Evolutionary conservation across 1,284 basidiomycete genomes (phyloP), one percentile per base, ranked within the genome.

Genomic region (Puccinia triticina): DNA sequence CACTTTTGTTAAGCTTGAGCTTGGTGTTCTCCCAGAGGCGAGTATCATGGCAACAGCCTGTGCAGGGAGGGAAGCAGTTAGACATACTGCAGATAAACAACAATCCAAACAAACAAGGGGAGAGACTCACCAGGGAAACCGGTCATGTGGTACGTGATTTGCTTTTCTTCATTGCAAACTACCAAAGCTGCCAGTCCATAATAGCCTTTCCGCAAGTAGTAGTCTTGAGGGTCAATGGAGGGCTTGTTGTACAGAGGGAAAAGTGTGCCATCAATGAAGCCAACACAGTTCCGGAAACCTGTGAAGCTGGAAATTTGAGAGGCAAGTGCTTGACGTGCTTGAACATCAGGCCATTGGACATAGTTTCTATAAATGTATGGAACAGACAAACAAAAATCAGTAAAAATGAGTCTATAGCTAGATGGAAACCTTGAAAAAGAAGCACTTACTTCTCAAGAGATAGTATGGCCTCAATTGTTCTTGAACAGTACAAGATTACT

Each of bases 171-270:
- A 32, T 57, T 50, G 57, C 72, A 74, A 21, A 74, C n/a, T n/a
- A n/a, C n/a, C n/a, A n/a, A n/a, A n/a, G n/a, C n/a, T n/a, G n/a
- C n/a, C n/a, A n/a, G n/a, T n/a, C n/a, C n/a, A n/a, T n/a, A n/a
- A n/a, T n/a, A n/a, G n/a, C n/a, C n/a, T n/a, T n/a, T n/a, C n/a
- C 12, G 26, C 5, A 14, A 53, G 34, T 55, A 74, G 37, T 48
- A 77, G 43, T 48, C 61, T 50, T 77, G 34, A 8, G 55, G 34
- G 32, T 77, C 59, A 21, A 64, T 61, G 0, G 55, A n/a, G 0
- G 59, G 75, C 57, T 66, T 66, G 29, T 77, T 29, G n/a, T 77
- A 11, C 10, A 77, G 23, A 5, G 59, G 75, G 32, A 77, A 50
- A 23, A 48, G 21, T 0, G 55, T 76, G 11, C 74, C 53, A 43